These are phyloP conservation scores for Coffea canephora DNA, from an alignment of 257 asterid genomes.

Conservation along the genomic window DNA sequence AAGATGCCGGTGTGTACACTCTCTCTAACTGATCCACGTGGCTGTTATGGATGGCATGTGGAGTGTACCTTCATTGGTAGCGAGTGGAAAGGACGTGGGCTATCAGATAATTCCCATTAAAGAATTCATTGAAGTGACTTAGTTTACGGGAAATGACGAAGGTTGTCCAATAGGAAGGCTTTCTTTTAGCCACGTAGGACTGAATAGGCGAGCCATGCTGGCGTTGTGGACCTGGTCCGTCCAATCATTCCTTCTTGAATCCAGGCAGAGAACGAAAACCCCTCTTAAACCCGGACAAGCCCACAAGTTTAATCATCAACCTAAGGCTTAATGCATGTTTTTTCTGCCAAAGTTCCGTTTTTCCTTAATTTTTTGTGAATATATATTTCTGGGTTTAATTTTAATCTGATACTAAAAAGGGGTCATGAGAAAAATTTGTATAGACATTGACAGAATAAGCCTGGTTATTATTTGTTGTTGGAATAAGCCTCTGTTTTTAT, in stretches of 20 bases:
- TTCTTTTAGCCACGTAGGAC: background rate
- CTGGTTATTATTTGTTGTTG: no score
- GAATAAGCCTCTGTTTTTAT: no score
- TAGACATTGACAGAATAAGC: no score
- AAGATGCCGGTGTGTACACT: background rate
- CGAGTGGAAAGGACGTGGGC: background rate
- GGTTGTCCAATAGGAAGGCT: background rate
- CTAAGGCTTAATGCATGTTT: no score
- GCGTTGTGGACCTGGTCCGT: background rate
- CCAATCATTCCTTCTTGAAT: background rate
- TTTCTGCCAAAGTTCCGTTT: no score
- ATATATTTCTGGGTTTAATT: background rate
- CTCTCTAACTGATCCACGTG: background rate
- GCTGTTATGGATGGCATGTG: background rate
- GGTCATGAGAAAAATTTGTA: background rate
- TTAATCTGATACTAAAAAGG: background rate
- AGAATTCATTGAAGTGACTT: background rate
- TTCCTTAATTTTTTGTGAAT: background rate
- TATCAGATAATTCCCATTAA: background rate
- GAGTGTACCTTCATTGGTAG: background rate
- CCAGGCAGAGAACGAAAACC: background rate
- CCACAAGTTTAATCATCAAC: no score
- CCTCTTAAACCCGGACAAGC: background rate
- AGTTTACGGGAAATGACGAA: background rate
- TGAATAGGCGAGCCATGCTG: background rate